Evolutionary conservation across 2,329 filamentous ascomycete species (phyloP).

Genomic region (Botrytis elliptica): DNA sequence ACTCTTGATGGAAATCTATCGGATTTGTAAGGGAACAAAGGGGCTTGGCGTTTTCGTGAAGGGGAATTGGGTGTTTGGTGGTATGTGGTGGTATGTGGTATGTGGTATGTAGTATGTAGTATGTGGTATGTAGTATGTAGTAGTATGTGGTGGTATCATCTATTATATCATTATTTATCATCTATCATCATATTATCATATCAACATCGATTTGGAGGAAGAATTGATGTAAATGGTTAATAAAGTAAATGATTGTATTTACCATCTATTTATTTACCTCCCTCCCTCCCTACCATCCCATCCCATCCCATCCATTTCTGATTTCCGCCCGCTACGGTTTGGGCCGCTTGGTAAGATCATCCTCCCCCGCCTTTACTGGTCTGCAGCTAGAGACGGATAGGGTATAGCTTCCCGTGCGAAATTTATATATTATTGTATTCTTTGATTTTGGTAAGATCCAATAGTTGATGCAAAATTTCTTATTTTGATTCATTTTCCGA

Average conservation of each 20-base stretch:
- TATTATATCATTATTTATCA: background rate
- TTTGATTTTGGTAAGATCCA: background rate
- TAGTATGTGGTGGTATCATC: too few relatives aligned
- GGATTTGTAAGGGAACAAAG: constrained; percentile 8
- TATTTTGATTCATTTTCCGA: background rate
- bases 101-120: too few relatives aligned
- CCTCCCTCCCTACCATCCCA: background rate
- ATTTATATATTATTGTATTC: background rate
- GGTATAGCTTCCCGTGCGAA: background rate
- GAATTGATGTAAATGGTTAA: background rate
- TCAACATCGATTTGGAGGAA: background rate
- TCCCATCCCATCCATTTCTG: background rate
- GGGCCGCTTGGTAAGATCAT: constrained; percentile 8
- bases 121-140: too few relatives aligned
- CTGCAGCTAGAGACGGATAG: constrained; percentile 1
- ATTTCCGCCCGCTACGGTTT: background rate
- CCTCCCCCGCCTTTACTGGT: background rate
- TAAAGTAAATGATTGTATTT: too few relatives aligned
- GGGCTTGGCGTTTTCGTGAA: constrained; percentile 19
- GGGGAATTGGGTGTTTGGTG: background rate
- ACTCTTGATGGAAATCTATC: background rate
- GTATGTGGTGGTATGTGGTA: too few relatives aligned
- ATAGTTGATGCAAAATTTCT: background rate
- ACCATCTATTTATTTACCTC: too few relatives aligned
- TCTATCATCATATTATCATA: background rate